These are phyloP conservation scores for Wickerhamiella vanderwaltii DNA, from an alignment of 805 yeast species.

Conservation along the genomic window DNA sequence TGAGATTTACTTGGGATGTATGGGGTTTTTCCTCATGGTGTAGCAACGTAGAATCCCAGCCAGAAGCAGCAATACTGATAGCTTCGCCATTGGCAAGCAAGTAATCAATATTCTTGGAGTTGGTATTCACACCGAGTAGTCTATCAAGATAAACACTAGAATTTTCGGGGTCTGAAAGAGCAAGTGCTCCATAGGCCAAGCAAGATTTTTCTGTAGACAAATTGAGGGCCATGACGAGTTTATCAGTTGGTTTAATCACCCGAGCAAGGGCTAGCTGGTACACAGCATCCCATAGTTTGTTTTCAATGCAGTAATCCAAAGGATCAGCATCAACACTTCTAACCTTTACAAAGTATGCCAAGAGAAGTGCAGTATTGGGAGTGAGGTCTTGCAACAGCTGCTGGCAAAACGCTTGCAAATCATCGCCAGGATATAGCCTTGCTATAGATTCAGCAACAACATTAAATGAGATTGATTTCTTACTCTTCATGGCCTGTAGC, in stretches of 20 bases:
- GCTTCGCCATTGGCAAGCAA: conserved; percentile 80
- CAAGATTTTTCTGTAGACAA: conserved; percentile 38
- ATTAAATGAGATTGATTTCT: neutral
- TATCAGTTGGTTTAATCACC: neutral
- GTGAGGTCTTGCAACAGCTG: neutral
- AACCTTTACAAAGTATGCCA: conserved; percentile 1
- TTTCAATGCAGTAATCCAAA: neutral
- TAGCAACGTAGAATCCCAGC: conserved; percentile 58
- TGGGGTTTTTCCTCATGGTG: conserved; percentile 37
- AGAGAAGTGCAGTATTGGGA: conserved; percentile 1
- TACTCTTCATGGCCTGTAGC: neutral
- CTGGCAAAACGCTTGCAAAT: neutral
- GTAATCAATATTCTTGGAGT: conserved; percentile 60
- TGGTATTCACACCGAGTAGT: conserved; percentile 42
- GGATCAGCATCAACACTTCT: neutral
- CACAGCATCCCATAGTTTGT: conserved; percentile 20
- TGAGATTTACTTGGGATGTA: neutral
- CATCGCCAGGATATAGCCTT: neutral
- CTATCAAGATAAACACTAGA: conserved; percentile 30
- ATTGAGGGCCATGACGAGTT: neutral
- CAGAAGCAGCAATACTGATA: conserved; percentile 53
- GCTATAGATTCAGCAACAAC: conserved; percentile 10
- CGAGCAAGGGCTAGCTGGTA: conserved; percentile 33
- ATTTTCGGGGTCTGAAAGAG: conserved; percentile 31
- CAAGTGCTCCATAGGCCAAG: conserved; percentile 42